Percentiles rank a stretch among this genome's conserved stretches.
These are phyloP conservation scores for Coemansia sp. DNA, from an alignment of 192 early-diverging fungal genomes.

Conservation along the genomic window DNA sequence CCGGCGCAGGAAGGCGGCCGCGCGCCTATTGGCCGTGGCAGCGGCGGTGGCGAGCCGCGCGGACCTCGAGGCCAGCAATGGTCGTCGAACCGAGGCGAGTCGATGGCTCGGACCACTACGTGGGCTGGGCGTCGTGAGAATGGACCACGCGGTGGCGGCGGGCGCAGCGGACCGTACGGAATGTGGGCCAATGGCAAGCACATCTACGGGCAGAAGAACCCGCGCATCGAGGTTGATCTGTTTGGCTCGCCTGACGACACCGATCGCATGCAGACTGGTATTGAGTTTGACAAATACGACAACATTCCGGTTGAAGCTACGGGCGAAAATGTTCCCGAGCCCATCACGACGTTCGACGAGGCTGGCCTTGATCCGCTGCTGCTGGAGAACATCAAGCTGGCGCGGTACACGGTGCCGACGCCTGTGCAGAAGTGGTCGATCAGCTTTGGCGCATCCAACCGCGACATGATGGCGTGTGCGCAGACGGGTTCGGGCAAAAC, in stretches of 20 bases:
- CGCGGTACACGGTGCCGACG: conserved; percentile 86
- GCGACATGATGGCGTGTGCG: conserved; percentile 99
- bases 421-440: conserved; percentile 95
- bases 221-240: conserved; percentile 77
- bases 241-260: conserved; percentile 72
- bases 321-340: conserved; percentile 66
- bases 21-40: conserved; percentile 30
- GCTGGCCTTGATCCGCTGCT: conserved; percentile 82
- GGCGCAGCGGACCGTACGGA: conserved; percentile 52
- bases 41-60: conserved; percentile 38
- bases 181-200: conserved; percentile 79
- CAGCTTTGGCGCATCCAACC: conserved; percentile 73
- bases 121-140: conserved; percentile 55
- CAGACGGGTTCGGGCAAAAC: conserved; percentile 97
- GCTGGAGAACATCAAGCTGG: conserved; percentile 85
- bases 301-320: conserved; percentile 96
- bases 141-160: conserved; percentile 23
- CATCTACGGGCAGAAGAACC: conserved; percentile 74
- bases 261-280: conserved; percentile 82
- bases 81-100: conserved; percentile 28
- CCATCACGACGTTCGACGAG: conserved; percentile 64
- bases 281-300: conserved; percentile 99
- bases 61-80: conserved; percentile 48
- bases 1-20: conserved; percentile 12
- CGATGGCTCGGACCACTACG: conserved; percentile 53